These are phyloP conservation scores for Ananas comosus DNA, from an alignment of 176 grass and related monocot genomes.

Conservation along the genomic window DNA sequence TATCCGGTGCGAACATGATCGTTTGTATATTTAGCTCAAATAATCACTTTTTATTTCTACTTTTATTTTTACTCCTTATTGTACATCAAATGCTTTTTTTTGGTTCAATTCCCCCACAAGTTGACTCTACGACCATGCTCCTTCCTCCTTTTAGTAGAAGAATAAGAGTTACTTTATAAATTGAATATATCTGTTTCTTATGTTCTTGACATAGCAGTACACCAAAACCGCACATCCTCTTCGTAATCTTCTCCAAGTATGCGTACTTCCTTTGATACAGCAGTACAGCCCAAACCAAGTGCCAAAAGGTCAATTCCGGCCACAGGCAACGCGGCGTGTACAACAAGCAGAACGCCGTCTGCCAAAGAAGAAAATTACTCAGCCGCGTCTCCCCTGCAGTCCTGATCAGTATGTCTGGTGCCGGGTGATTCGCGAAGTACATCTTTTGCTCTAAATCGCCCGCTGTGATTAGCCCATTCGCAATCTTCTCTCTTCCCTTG, in stretches of 20 bases:
- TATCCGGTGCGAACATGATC: too few relatives aligned
- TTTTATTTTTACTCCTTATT: too few relatives aligned
- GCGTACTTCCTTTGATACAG: slow-evolving; percentile 48
- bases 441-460: slow-evolving; percentile 51
- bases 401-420: slow-evolving; percentile 64
- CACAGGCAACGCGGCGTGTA: slow-evolving; percentile 50
- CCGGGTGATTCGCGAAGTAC: slow-evolving; percentile 39
- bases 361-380: slow-evolving; percentile 92
- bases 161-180: too few relatives aligned
- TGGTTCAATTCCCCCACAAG: too few relatives aligned
- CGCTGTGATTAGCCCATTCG: slow-evolving; percentile 23
- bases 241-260: slow-evolving; percentile 26
- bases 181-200: too few relatives aligned
- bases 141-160: too few relatives aligned
- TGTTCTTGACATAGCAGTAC: too few relatives aligned
- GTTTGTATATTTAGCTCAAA: too few relatives aligned
- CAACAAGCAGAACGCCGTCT: slow-evolving; percentile 52
- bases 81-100: too few relatives aligned
- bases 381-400: slow-evolving; percentile 68
- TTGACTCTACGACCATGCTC: too few relatives aligned
- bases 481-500: slow-evolving; percentile 17
- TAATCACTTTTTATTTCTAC: too few relatives aligned
- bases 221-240: too few relatives aligned
- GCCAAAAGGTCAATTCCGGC: slow-evolving; percentile 56
- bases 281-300: slow-evolving; percentile 51